Base-by-base conservation (phyloP, 176 grass and related monocot species). In the barley (Hordeum vulgare) region DNA sequence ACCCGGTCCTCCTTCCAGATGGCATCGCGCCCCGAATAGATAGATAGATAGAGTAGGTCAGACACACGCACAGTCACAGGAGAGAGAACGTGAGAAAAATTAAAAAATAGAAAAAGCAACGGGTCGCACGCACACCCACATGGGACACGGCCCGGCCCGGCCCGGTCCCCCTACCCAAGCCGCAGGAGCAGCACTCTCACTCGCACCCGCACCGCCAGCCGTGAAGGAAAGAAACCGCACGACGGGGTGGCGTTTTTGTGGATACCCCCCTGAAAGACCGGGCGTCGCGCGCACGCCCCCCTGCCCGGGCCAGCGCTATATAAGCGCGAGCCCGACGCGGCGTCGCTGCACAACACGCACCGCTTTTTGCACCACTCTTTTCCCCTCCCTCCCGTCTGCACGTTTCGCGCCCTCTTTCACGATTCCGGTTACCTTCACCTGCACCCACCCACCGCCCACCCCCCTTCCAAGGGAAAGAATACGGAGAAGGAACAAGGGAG, bases 281-380 rank as follows among this genome's bases (percentile, higher is more conserved):
- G 28, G 0, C 7, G 21, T 4, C 17, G 53, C 65, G 29, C 3
- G 4, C 31, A 0, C 18, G 6, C 1, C 25, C 45, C 74, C 23
- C 2, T 0, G 0, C 25, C 76, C 1, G 6, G 34, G 11, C 28
- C 35, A n/a, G 1, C 60, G 67, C 89, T 90, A 90, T 90, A 90
- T 90, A 90, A 87, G 12, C 13, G 23, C 1, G 40, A 80, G 15
- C 84, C 84, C 75, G 54, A 76, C 85, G 53, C 51, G 67, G 34
- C 49, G 67, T 74, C 84, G 84, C 79, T 74, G 57, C 74, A 49
- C 89, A 84, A 68, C 60, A 53, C 75, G 53, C 68, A 81, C 37
- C 49, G 80, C 80, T 27, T 86, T 86, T 83, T 67, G 25, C 72
- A 82, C 66, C 71, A 44, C 66, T 83, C 66, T 15, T 26, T 49